phyloP scores from a whole-genome alignment of 2,329 filamentous ascomycete species.

The Xylaria multiplex region DNA sequence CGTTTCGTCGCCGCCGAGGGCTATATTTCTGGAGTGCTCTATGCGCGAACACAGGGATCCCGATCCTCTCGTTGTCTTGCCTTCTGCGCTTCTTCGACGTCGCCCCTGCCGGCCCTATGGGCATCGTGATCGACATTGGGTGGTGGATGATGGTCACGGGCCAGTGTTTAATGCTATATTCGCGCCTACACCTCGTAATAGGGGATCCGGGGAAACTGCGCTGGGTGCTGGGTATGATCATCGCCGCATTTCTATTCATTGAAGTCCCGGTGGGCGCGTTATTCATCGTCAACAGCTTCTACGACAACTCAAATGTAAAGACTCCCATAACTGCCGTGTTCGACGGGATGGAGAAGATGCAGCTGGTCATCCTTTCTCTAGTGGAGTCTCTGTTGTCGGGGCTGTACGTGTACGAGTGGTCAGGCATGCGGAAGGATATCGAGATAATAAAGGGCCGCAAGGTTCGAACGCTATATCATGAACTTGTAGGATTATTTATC shows the following conservation, averaged over 20 bases:
- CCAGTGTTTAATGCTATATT: conserved; percentile 67
- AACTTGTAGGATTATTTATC: conserved; percentile 57
- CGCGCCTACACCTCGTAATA: conserved; percentile 68
- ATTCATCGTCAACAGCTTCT: conserved; percentile 47
- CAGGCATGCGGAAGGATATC: conserved; percentile 48
- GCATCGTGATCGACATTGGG: conserved; percentile 53
- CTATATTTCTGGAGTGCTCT: conserved; percentile 57
- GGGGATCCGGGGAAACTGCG: conserved; percentile 58
- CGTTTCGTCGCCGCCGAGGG: conserved; percentile 52
- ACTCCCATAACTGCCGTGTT: conserved; percentile 27
- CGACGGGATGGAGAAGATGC: conserved; percentile 46
- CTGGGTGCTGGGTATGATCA: conserved; percentile 65
- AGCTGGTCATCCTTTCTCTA: conserved; percentile 57
- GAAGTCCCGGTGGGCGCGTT: conserved; percentile 63
- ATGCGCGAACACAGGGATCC: conserved; percentile 44
- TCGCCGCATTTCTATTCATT: conserved; percentile 62
- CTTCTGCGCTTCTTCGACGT: conserved; percentile 38
- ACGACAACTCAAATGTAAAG: not conserved
- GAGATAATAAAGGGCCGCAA: conserved; percentile 44
- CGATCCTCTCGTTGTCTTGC: conserved; percentile 29
- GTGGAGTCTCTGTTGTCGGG: conserved; percentile 58
- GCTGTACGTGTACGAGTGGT: conserved; percentile 64
- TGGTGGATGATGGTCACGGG: conserved; percentile 65
- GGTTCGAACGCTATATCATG: conserved; percentile 49
- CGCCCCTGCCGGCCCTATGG: conserved; percentile 34